Base-by-base conservation (phyloP, 1,284 basidiomycete genomes). In the Neonothopanus nambi region DNA sequence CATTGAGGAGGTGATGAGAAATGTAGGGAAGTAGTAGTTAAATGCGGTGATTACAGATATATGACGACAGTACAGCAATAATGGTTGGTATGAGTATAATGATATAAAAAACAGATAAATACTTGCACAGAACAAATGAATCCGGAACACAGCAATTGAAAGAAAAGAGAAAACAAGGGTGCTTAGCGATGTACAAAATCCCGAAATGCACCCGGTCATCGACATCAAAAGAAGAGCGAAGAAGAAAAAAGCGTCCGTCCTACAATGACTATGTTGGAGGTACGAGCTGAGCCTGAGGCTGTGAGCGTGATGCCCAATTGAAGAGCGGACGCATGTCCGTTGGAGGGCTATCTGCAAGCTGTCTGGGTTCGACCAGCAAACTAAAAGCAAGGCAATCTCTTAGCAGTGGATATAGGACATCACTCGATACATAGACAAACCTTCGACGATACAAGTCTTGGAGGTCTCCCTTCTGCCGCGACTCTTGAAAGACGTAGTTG, bases 391-490 rank as follows among this genome's bases (percentile, higher is more conserved):
- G 18, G 24, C 38, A 52, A 9, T 11, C n/a, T 26, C n/a, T 55
- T 30, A 59, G 52, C 20, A n/a, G 50, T 18, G 24, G 28, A 24
- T 43, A 47, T 26, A 45, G 33, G 56, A 45, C 52, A 45, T 51
- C 52, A 58, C 48, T 54, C 33, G 24, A 50, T 48, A 44, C 47
- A 18, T n/a, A 23, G 33, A 28, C 20, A 52, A 30, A 88, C 89
- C n/a, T 91, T 65, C 90, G 81, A 59, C 89, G 82, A 65, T 92
- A 91, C 36, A 92, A 74, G 66, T 91, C 90, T 61, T 91, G 85
- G 54, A 91, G 71, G 70, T 91, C 89, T 24, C 86, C 87, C 53
- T 85, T 85, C 56, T 83, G 80, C 62, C 78, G 82, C 2, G 87
- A 82, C 54, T 82, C 84, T 63, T 89, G 84, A 60, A 92, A 89